These are phyloP conservation scores for Mimosa bimucronata DNA, from an alignment of 306 rosid genomes.

Conservation along the genomic window DNA sequence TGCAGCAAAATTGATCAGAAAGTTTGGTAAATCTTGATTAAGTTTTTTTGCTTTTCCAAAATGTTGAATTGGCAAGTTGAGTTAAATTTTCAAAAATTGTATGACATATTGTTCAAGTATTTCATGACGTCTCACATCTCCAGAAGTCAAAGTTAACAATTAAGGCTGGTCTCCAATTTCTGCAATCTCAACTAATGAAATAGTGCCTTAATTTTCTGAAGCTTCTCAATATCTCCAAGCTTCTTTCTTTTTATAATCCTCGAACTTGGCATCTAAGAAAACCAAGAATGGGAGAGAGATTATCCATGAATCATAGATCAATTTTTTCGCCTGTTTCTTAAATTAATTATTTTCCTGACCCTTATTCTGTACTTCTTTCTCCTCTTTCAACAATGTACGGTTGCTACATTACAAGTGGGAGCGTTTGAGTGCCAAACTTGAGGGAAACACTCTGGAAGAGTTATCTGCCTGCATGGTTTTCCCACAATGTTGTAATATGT, in stretches of 20 bases:
- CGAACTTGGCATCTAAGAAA: conserved; percentile 1
- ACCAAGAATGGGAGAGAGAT: neutral
- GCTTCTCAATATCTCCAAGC: neutral
- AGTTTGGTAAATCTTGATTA: conserved; percentile 62
- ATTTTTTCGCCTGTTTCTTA: neutral
- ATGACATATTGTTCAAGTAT: conserved; percentile 27
- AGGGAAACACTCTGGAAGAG: neutral
- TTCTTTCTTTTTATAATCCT: conserved; percentile 13
- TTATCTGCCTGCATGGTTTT: conserved; percentile 8
- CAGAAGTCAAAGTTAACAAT: conserved; percentile 27
- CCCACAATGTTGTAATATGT: neutral
- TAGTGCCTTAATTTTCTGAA: conserved; percentile 1
- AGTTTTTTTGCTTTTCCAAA: conserved; percentile 21
- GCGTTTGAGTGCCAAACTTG: neutral
- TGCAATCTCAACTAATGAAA: conserved; percentile 8
- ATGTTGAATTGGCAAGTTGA: neutral
- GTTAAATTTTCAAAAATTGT: conserved; percentile 25
- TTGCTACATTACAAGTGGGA: neutral
- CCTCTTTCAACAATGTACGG: neutral
- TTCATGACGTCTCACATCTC: conserved; percentile 27
- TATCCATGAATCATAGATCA: no score
- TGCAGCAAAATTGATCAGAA: conserved; percentile 81
- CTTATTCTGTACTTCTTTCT: neutral
- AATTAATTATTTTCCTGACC: conserved; percentile 3
- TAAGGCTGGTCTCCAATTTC: conserved; percentile 22